A percentile compares a stretch with the other conserved stretches of the same genome.
Evolutionary conservation across 163 green algal species (phyloP).

Genomic region (Volvox carteri): DNA sequence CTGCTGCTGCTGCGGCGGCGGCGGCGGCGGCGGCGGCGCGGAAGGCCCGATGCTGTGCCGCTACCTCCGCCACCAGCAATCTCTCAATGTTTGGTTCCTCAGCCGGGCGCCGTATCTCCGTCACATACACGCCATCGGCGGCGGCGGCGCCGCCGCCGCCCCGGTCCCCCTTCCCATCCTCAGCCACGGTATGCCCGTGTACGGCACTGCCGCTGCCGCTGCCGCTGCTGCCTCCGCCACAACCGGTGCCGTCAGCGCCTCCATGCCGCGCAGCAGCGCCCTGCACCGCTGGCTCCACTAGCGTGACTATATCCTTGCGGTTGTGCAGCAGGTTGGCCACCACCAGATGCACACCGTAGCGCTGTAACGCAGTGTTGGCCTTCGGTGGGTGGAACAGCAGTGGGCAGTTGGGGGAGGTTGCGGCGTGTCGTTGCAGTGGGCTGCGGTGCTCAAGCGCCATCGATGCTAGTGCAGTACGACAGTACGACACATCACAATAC

Average conservation of each 20-base stretch:
- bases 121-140: conserved; percentile 43
- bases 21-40: background rate
- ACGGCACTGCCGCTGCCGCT: background rate
- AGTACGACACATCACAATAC: too few relatives aligned
- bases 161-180: too few relatives aligned
- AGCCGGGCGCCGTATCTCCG: conserved; percentile 60
- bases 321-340: conserved; percentile 97
- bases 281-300: conserved; percentile 61
- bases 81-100: conserved; percentile 75
- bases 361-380: conserved; percentile 63
- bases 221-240: background rate
- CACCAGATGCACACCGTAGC: conserved; percentile 93
- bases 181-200: too few relatives aligned
- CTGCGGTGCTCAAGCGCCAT: too few relatives aligned
- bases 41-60: conserved; percentile 69
- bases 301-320: conserved; percentile 84
- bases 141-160: background rate
- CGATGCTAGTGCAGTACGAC: too few relatives aligned
- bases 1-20: background rate
- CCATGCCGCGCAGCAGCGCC: background rate
- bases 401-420: background rate
- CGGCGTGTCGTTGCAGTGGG: too few relatives aligned
- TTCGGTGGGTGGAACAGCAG: too few relatives aligned
- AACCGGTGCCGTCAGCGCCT: conserved; percentile 59
- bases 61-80: conserved; percentile 73